These are phyloP conservation scores for Lentinula novae-zelandiae DNA, from an alignment of 1,284 basidiomycete genomes.

Conservation along the genomic window DNA sequence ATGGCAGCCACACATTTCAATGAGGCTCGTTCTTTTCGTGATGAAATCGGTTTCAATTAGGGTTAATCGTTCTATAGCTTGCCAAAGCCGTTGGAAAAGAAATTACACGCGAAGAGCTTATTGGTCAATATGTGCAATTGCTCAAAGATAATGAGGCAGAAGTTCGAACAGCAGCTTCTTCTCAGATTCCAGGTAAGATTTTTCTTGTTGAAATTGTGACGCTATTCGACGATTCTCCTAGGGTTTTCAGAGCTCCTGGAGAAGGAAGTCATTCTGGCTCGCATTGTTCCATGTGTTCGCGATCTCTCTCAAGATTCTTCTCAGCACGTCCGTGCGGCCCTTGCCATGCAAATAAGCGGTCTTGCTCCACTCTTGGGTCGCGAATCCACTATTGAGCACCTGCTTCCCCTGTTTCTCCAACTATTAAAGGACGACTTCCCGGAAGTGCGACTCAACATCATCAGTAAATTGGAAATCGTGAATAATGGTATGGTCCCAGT, in stretches of 20 bases:
- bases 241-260: slow-evolving; percentile 96
- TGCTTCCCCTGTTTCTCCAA: slow-evolving; percentile 95
- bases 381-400: slow-evolving; percentile 93
- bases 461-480: slow-evolving; percentile 97
- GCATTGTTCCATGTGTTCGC: slow-evolving; percentile 94
- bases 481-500: slow-evolving; percentile 67
- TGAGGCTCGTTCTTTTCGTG: slow-evolving; percentile 41
- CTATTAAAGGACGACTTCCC: slow-evolving; percentile 99
- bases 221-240: slow-evolving; percentile 26
- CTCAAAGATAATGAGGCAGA: slow-evolving; percentile 99
- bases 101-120: slow-evolving; percentile 92
- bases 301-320: slow-evolving; percentile 93
- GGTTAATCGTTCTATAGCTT: slow-evolving; percentile 45
- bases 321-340: slow-evolving; percentile 95
- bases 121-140: slow-evolving; percentile 89
- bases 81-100: slow-evolving; percentile 91
- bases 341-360: slow-evolving; percentile 97
- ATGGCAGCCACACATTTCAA: slow-evolving; percentile 99
- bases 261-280: slow-evolving; percentile 90
- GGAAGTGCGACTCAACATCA: slow-evolving; percentile 97
- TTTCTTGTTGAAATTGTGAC: neutral
- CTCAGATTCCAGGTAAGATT: slow-evolving; percentile 88
- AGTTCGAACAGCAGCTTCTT: slow-evolving; percentile 93
- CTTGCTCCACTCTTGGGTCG: slow-evolving; percentile 93
- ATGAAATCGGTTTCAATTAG: neutral